These are phyloP conservation scores for Fagopyrum homotropicum DNA, from an alignment of 148 eudicot genomes.

Conservation along the genomic window DNA sequence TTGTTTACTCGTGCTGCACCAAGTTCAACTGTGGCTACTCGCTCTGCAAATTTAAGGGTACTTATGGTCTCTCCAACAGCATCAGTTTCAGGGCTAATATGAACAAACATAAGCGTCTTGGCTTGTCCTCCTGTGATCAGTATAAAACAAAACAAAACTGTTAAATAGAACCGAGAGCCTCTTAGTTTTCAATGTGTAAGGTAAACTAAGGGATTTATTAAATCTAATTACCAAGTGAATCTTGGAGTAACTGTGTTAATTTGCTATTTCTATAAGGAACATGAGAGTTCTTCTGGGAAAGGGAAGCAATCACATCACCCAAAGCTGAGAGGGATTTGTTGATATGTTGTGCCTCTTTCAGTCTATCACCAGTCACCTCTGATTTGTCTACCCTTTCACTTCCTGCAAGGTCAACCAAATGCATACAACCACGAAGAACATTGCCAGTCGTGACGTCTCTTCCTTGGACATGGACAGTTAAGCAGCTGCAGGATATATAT, in stretches of 20 bases:
- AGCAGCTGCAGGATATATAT: slow-evolving; percentile 10
- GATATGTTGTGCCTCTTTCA: slow-evolving; percentile 17
- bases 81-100: slow-evolving; percentile 16
- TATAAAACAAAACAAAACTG: background rate
- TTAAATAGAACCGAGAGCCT: background rate
- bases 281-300: slow-evolving; percentile 18
- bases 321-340: slow-evolving; percentile 21
- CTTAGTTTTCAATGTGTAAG: background rate
- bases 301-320: slow-evolving; percentile 19
- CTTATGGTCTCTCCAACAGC: slow-evolving; percentile 16
- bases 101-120: slow-evolving; percentile 22
- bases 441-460: slow-evolving; percentile 13
- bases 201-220: background rate
- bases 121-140: slow-evolving; percentile 15
- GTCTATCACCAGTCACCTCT: slow-evolving; percentile 16
- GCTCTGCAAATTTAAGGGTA: slow-evolving; percentile 21
- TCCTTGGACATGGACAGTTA: slow-evolving; percentile 22
- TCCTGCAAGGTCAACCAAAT: slow-evolving; percentile 21
- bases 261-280: slow-evolving; percentile 21
- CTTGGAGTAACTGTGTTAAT: slow-evolving; percentile 19
- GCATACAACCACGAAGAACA: slow-evolving; percentile 15
- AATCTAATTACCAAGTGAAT: slow-evolving; percentile 11
- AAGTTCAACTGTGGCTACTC: slow-evolving; percentile 17
- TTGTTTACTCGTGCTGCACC: slow-evolving; percentile 17
- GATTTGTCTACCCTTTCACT: slow-evolving; percentile 20